Percentiles rank a stretch among this genome's conserved stretches.
These are phyloP conservation scores for Rhizodiscina lignyota DNA, from an alignment of 495 filamentous ascomycete species.

Conservation along the genomic window DNA sequence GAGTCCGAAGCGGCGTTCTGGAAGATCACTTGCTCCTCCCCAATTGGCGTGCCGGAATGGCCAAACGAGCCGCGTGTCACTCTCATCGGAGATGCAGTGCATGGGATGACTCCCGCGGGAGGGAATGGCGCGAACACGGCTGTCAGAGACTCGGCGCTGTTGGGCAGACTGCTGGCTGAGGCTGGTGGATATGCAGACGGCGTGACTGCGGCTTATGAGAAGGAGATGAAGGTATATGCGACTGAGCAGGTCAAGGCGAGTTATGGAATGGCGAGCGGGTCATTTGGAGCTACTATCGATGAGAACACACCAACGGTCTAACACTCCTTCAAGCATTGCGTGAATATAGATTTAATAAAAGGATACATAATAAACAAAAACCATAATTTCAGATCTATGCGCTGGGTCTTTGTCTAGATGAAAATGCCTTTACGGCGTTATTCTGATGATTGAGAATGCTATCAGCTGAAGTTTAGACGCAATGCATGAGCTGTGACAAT, in stretches of 20 bases:
- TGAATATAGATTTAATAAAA: too few relatives aligned
- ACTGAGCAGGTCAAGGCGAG: slow-evolving; percentile 31
- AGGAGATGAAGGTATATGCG: slow-evolving; percentile 37
- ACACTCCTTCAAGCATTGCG: too few relatives aligned
- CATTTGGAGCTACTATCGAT: slow-evolving; percentile 21
- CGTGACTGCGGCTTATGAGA: slow-evolving; percentile 34
- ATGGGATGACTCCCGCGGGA: slow-evolving; percentile 45
- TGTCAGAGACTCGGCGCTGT: slow-evolving; percentile 31
- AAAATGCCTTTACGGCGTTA: too few relatives aligned
- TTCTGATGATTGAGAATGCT: too few relatives aligned
- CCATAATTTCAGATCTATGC: too few relatives aligned
- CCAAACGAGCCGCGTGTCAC: slow-evolving; percentile 34
- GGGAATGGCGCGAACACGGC: slow-evolving; percentile 44
- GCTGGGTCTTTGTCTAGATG: too few relatives aligned
- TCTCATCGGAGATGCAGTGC: slow-evolving; percentile 41
- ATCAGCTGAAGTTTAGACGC: too few relatives aligned
- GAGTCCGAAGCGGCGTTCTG: slow-evolving; percentile 35
- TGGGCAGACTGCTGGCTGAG: slow-evolving; percentile 29
- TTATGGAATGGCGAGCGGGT: slow-evolving; percentile 22
- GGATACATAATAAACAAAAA: too few relatives aligned
- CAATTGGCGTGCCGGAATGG: slow-evolving; percentile 32
- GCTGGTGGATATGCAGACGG: slow-evolving; percentile 17
- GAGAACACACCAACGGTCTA: slow-evolving; percentile 12
- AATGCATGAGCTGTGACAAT: too few relatives aligned
- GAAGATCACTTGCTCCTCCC: slow-evolving; percentile 39